Percentiles rank a stretch among this genome's conserved stretches.
phyloP scores from a whole-genome alignment of 192 early-diverging fungal species.

The Umbelopsis sp. region DNA sequence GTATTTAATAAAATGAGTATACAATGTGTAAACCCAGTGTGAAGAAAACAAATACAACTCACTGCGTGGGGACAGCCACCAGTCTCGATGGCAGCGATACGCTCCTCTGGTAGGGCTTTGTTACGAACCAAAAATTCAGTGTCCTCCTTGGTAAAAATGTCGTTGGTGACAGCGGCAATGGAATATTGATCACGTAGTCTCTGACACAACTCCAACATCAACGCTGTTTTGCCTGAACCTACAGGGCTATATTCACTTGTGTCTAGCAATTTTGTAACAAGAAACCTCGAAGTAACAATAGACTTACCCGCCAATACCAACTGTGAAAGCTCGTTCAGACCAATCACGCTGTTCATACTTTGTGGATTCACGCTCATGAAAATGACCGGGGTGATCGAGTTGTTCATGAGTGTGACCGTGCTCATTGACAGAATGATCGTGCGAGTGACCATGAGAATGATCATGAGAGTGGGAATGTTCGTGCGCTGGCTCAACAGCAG shows the following conservation, averaged over 20 bases:
- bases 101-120: constrained; percentile 83
- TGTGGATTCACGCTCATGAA: constrained; percentile 72
- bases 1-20: no score
- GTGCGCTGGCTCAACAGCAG: constrained; percentile 15
- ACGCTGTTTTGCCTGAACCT: constrained; percentile 92
- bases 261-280: neutral
- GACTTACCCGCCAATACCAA: constrained; percentile 88
- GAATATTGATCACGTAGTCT: constrained; percentile 78
- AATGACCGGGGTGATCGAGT: constrained; percentile 86
- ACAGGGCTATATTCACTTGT: constrained; percentile 66
- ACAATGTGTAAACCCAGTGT: neutral
- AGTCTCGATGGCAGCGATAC: constrained; percentile 94
- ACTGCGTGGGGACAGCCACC: constrained; percentile 96
- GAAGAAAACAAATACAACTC: constrained; percentile 13
- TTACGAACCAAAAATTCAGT: constrained; percentile 93
- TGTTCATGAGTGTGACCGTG: constrained; percentile 93
- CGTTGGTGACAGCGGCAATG: constrained; percentile 94
- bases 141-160: constrained; percentile 97
- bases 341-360: constrained; percentile 79
- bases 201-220: constrained; percentile 90
- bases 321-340: constrained; percentile 91
- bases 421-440: constrained; percentile 65
- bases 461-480: constrained; percentile 52
- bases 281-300: neutral
- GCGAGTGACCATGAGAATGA: constrained; percentile 44